phyloP scores from a whole-genome alignment of 805 yeast genomes.

The Vanderwaltozyma yarrowii region DNA sequence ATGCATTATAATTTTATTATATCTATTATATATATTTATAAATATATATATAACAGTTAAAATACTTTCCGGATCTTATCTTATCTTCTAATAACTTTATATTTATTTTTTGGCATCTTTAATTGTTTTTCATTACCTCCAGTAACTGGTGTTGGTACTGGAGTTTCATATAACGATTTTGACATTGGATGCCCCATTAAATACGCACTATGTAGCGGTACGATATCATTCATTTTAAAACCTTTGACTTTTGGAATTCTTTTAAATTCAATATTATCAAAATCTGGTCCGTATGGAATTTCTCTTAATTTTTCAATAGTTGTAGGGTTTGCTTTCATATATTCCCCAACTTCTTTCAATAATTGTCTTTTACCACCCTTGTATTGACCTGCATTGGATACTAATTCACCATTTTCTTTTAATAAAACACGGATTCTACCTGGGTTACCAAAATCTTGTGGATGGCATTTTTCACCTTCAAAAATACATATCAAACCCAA shows the following conservation, averaged over 20 bases:
- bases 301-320: slow-evolving; percentile 52
- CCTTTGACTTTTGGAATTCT: slow-evolving; percentile 75
- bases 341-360: slow-evolving; percentile 48
- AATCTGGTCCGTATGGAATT: slow-evolving; percentile 57
- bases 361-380: slow-evolving; percentile 53
- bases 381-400: slow-evolving; percentile 15
- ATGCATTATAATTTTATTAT: too few species aligned
- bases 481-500: slow-evolving; percentile 34
- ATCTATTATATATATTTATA: too few species aligned
- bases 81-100: slow-evolving; percentile 25
- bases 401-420: slow-evolving; percentile 40
- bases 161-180: slow-evolving; percentile 50
- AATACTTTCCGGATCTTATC: too few species aligned
- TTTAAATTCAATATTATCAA: slow-evolving; percentile 42
- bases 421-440: slow-evolving; percentile 82
- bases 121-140: slow-evolving; percentile 22
- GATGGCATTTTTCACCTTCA: slow-evolving; percentile 82
- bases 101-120: slow-evolving; percentile 27
- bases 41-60: too few species aligned
- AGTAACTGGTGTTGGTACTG: slow-evolving; percentile 31
- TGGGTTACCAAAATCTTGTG: slow-evolving; percentile 95
- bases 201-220: slow-evolving; percentile 78
- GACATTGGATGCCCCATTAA: slow-evolving; percentile 80
- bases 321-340: slow-evolving; percentile 59
- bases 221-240: slow-evolving; percentile 72